Conservation (phyloP, 2,329 filamentous ascomycete species). For the Apiospora koreana region DNA sequence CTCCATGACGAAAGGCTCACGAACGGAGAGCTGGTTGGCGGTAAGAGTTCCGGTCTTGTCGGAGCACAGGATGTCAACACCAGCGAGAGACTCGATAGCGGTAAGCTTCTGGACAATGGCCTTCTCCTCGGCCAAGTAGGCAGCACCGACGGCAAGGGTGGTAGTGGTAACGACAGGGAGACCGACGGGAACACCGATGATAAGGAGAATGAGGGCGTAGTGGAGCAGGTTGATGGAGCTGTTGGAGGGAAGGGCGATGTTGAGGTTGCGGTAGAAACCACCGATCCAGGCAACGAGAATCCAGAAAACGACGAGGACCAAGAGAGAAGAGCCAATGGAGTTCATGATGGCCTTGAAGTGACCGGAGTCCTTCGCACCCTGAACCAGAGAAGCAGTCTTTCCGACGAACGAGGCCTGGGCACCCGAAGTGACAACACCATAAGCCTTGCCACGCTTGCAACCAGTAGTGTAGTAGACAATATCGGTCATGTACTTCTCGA, state of each 20-base stretch:
- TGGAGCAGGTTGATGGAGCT: slow-evolving; percentile 62
- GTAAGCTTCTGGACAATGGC: slow-evolving; percentile 75
- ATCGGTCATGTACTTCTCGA: slow-evolving; percentile 73
- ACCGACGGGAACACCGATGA: slow-evolving; percentile 75
- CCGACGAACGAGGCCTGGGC: slow-evolving; percentile 72
- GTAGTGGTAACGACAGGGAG: slow-evolving; percentile 73
- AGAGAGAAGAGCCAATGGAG: slow-evolving; percentile 69
- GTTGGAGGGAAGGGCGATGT: slow-evolving; percentile 58
- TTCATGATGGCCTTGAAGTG: slow-evolving; percentile 81
- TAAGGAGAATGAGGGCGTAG: slow-evolving; percentile 66
- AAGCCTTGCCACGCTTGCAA: slow-evolving; percentile 75
- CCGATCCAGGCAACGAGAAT: slow-evolving; percentile 71
- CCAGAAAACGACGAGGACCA: slow-evolving; percentile 73
- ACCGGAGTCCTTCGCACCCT: slow-evolving; percentile 70
- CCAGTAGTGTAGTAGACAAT: slow-evolving; percentile 73
- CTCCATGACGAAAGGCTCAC: slow-evolving; percentile 72
- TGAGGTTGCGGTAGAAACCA: slow-evolving; percentile 71
- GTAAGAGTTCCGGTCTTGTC: slow-evolving; percentile 76
- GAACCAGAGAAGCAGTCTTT: slow-evolving; percentile 68
- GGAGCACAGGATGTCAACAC: slow-evolving; percentile 74
- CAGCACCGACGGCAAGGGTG: slow-evolving; percentile 71
- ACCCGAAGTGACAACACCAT: slow-evolving; percentile 62
- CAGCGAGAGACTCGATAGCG: slow-evolving; percentile 70
- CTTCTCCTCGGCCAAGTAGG: slow-evolving; percentile 72
- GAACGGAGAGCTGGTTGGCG: slow-evolving; percentile 69